Evolutionary conservation across 257 asterid species (phyloP).

Genomic region (Solanum tarijense): DNA sequence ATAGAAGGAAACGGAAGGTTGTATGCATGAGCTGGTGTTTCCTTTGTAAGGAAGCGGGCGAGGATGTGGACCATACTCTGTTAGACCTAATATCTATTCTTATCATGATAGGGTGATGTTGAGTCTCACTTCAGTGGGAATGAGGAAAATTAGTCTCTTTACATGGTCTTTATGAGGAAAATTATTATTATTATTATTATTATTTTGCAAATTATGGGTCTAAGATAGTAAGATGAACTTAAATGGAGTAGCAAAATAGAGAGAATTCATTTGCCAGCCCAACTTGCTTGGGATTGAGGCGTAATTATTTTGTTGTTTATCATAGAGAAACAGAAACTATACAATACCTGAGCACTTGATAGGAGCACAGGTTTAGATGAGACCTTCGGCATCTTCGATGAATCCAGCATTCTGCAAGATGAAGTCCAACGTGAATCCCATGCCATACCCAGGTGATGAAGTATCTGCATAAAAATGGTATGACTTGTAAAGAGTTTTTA

Average conservation of each 20-base stretch:
- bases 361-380: slow-evolving; percentile 54
- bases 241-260: neutral
- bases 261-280: neutral
- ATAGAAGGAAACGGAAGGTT: neutral
- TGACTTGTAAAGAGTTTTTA: neutral
- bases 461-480: slow-evolving; percentile 42
- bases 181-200: neutral
- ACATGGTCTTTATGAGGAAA: neutral
- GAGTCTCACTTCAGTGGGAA: neutral
- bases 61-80: neutral
- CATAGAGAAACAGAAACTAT: slow-evolving; percentile 4
- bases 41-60: neutral
- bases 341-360: slow-evolving; percentile 50
- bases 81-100: neutral
- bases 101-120: neutral
- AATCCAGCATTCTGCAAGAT: slow-evolving; percentile 22
- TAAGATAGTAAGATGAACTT: neutral
- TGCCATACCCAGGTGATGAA: slow-evolving; percentile 90
- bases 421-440: slow-evolving; percentile 81
- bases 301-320: neutral
- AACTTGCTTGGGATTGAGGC: neutral
- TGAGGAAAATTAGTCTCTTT: neutral
- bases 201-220: neutral
- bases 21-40: neutral
- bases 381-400: slow-evolving; percentile 27